Conservation (phyloP, 192 early-diverging fungal genomes). For the Coemansia sp. region DNA sequence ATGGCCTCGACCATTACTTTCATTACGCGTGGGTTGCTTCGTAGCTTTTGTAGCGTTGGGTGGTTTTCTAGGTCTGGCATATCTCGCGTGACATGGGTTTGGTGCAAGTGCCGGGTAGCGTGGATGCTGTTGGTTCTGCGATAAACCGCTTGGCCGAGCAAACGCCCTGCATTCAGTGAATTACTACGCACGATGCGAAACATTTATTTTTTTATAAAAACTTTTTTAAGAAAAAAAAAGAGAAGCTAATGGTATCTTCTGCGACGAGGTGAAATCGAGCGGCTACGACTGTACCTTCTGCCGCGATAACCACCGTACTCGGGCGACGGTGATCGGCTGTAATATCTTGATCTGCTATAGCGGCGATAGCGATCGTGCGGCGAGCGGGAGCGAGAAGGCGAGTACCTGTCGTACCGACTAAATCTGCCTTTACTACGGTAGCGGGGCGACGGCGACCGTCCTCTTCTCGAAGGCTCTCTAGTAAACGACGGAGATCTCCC, state of each 20-base stretch:
- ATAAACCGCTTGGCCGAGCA: too few species aligned
- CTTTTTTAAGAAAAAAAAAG: neutral
- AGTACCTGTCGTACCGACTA: conserved; percentile 13
- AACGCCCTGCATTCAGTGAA: too few species aligned
- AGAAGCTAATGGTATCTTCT: conserved; percentile 26
- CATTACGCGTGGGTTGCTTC: conserved; percentile 25
- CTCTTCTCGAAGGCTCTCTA: conserved; percentile 7
- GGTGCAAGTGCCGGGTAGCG: conserved; percentile 6
- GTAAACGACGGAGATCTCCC: conserved; percentile 14
- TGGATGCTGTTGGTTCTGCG: neutral
- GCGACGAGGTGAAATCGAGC: conserved; percentile 39
- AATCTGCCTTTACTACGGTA: conserved; percentile 17
- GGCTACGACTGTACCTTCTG: conserved; percentile 35
- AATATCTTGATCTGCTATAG: conserved; percentile 10
- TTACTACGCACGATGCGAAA: too few species aligned
- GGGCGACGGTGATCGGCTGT: conserved; percentile 42
- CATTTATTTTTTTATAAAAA: neutral
- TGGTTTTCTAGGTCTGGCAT: conserved; percentile 16
- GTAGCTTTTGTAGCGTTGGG: conserved; percentile 17
- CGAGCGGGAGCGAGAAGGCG: conserved; percentile 31
- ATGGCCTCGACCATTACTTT: conserved; percentile 14
- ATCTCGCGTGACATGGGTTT: neutral
- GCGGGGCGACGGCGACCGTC: conserved; percentile 37
- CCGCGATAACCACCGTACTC: conserved; percentile 22
- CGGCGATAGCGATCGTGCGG: conserved; percentile 21